phyloP scores from a whole-genome alignment of 805 yeast species.

The Yamadazyma paraphyllophila region DNA sequence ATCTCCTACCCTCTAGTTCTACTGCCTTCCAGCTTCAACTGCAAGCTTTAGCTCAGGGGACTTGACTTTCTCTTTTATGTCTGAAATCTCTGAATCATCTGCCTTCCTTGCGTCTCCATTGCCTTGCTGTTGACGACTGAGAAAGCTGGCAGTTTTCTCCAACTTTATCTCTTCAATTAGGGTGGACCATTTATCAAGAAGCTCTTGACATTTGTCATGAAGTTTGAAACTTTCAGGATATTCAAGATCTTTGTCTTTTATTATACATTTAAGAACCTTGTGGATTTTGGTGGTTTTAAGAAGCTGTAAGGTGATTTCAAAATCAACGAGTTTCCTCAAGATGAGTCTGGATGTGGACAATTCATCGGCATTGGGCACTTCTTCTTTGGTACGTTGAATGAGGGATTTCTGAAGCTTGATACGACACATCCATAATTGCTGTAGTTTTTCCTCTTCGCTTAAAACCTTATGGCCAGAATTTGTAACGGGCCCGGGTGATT shows the following conservation, averaged over 20 bases:
- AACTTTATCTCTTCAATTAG: conserved; percentile 34
- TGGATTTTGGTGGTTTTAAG: conserved; percentile 48
- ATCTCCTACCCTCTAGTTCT: background rate
- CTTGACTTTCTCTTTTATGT: conserved; percentile 12
- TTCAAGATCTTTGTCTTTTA: conserved; percentile 37
- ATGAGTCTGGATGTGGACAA: conserved; percentile 40
- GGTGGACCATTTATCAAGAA: conserved; percentile 42
- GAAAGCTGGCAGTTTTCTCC: conserved; percentile 22
- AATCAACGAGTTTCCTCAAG: conserved; percentile 40
- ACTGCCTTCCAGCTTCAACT: conserved; percentile 1
- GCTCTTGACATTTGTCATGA: conserved; percentile 42
- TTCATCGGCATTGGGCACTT: conserved; percentile 45
- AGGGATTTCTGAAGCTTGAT: conserved; percentile 48
- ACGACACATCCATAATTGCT: conserved; percentile 48
- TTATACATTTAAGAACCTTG: conserved; percentile 50
- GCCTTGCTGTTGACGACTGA: conserved; percentile 1
- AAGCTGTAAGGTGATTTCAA: conserved; percentile 40
- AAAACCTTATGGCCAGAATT: conserved; percentile 5
- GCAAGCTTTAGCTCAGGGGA: conserved; percentile 7
- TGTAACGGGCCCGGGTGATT: conserved; percentile 13
- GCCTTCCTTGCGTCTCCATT: conserved; percentile 6
- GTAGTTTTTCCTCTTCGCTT: conserved; percentile 41
- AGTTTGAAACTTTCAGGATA: conserved; percentile 44
- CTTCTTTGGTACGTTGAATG: conserved; percentile 40
- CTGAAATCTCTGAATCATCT: conserved; percentile 28